phyloP scores from a whole-genome alignment of 2,329 filamentous ascomycete genomes.

The Grosmannia huntii region DNA sequence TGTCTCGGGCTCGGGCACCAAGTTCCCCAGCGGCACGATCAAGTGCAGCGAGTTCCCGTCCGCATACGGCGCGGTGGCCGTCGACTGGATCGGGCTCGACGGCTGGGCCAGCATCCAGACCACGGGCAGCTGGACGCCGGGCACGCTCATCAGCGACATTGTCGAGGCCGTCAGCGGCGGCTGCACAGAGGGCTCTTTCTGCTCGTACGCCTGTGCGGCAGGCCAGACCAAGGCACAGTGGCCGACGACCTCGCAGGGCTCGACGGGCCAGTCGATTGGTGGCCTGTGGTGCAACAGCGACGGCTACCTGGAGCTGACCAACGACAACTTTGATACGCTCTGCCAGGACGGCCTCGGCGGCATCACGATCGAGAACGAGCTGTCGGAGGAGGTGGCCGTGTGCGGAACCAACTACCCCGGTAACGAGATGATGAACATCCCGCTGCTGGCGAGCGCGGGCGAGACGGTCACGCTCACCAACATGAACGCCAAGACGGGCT shows the following conservation, averaged over 20 bases:
- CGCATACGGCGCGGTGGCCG: slow-evolving; percentile 62
- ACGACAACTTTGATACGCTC: slow-evolving; percentile 51
- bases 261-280: slow-evolving; percentile 72
- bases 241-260: slow-evolving; percentile 60
- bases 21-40: slow-evolving; percentile 66
- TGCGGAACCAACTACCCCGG: slow-evolving; percentile 97
- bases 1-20: slow-evolving; percentile 39
- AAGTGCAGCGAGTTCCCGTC: slow-evolving; percentile 64
- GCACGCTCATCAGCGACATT: slow-evolving; percentile 50
- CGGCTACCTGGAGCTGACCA: slow-evolving; percentile 68
- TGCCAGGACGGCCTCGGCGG: slow-evolving; percentile 62
- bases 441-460: slow-evolving; percentile 51
- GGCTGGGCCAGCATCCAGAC: slow-evolving; percentile 76
- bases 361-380: slow-evolving; percentile 63
- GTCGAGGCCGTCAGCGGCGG: slow-evolving; percentile 47
- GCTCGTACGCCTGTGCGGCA: slow-evolving; percentile 84
- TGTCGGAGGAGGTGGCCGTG: slow-evolving; percentile 53
- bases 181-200: slow-evolving; percentile 56
- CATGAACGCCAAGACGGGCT: slow-evolving; percentile 61
- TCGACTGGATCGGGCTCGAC: slow-evolving; percentile 54
- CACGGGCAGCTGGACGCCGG: slow-evolving; percentile 32
- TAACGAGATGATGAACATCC: slow-evolving; percentile 77
- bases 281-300: slow-evolving; percentile 66
- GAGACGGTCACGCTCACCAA: slow-evolving; percentile 54
- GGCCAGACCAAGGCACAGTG: slow-evolving; percentile 92